Conservation (phyloP, 257 asterid species). For the Przewalskia tangutica region DNA sequence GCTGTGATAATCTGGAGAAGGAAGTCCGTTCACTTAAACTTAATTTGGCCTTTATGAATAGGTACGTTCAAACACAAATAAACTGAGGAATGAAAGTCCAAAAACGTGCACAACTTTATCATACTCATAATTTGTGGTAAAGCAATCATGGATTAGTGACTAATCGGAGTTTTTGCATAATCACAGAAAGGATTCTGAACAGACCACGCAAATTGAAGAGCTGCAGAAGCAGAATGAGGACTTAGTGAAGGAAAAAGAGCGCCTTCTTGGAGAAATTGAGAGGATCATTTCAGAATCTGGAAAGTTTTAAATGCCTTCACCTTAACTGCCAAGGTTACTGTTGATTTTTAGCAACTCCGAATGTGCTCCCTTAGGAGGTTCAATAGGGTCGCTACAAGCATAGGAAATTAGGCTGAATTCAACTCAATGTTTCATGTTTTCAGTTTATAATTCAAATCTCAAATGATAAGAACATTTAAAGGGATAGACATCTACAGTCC, state of each 20-base stretch:
- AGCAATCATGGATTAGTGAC: neutral
- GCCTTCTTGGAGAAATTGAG: constrained; percentile 80
- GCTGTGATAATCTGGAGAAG: constrained; percentile 85
- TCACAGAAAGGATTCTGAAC: constrained; percentile 84
- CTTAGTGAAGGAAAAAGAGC: constrained; percentile 49
- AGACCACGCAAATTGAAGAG: constrained; percentile 80
- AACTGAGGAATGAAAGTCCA: neutral
- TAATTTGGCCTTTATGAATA: constrained; percentile 83
- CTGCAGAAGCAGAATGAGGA: constrained; percentile 69
- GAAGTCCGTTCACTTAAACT: constrained; percentile 87
- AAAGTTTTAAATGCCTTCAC: neutral
- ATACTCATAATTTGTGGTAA: neutral
- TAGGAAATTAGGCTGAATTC: neutral
- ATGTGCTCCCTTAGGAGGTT: neutral
- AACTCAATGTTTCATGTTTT: neutral
- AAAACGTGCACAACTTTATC: neutral
- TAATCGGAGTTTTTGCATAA: neutral
- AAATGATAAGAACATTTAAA: neutral
- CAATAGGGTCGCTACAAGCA: neutral
- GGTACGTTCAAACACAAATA: constrained; percentile 28
- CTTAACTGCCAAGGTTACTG: neutral
- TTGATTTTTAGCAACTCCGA: neutral
- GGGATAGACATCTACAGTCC: neutral
- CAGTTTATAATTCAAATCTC: neutral
- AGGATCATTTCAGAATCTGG: constrained; percentile 44